Base-by-base conservation (phyloP, 139 green algal genomes). In the Zygnema cylindricum region DNA sequence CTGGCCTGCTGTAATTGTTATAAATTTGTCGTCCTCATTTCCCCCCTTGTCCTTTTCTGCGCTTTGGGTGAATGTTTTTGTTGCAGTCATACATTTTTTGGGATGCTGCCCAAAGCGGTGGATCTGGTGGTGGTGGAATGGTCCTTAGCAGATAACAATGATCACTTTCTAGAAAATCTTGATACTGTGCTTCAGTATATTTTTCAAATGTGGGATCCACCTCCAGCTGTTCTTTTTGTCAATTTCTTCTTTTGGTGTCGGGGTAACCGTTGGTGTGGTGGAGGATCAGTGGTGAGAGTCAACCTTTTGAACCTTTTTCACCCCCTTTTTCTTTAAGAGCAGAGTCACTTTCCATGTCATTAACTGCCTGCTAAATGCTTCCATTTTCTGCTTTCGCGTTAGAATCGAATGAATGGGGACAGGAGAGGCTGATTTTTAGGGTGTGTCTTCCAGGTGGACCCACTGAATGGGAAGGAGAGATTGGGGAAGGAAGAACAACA, bases 161-260 rank as follows among this genome's bases (percentile, higher is more conserved):
- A 33, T 1, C 42, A 42, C 2, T 79, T 22, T 69, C 3, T 77
- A 43, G 79, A 86, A n/a, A 55, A 41, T 55, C 49, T 86, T 78
- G 79, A 86, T n/a, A 1, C 2, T 39, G 33, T 86, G 49, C 79
- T 86, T 11, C 79, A 86, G 79, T 3, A 78, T 7, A 57, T 86
- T 22, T 2, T 86, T n/a, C 33, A 32, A 69, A 39, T 38, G 79
- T 86, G 79, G 79, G 79, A 86, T 43, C 79, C 79, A 2, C 79
- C 79, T 11, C 79, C 79, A 30, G 79, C 79, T 38, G 2, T 86
- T 1, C 79, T 86, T 36, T 36, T 86, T 43, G 79, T 86, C 79
- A 86, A 86, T 43, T 86, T 86, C 79, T 86, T 86, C 79, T 86
- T 86, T 69, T 86, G 79, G 79, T 86, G 79, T 43, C 35, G 79